Percentiles rank a stretch among this genome's conserved stretches.
Evolutionary conservation across 768 basidiomycete genomes (phyloP).

Genomic region (Kwoniella dendrophila): DNA sequence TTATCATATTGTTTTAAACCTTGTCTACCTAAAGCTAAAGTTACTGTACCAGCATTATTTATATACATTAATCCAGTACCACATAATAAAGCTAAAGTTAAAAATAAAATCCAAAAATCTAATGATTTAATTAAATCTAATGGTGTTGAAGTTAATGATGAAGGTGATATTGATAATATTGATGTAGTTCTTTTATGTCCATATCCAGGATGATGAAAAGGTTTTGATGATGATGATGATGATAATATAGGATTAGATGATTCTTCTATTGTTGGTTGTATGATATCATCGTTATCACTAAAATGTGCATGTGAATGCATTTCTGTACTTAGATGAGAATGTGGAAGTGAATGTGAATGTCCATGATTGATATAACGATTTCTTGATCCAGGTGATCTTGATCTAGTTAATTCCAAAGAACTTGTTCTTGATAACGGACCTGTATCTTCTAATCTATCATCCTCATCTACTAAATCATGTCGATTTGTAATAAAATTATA

Average conservation of each 20-base stretch:
- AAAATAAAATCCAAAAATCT: constrained; percentile 70
- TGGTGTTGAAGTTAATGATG: constrained; percentile 25
- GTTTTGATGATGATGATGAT: too few species aligned
- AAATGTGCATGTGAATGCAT: constrained; percentile 21
- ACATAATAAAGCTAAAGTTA: constrained; percentile 64
- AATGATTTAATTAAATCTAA: constrained; percentile 59
- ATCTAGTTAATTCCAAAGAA: constrained; percentile 44
- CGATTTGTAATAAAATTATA: not conserved
- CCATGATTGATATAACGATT: too few species aligned
- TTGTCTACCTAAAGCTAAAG: constrained; percentile 64
- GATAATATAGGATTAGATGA: not conserved
- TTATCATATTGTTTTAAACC: constrained; percentile 67
- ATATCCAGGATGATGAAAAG: too few species aligned
- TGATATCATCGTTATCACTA: not conserved
- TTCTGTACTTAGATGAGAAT: not conserved
- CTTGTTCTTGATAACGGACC: constrained; percentile 20
- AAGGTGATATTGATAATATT: constrained; percentile 17
- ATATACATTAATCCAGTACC: constrained; percentile 82
- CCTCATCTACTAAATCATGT: too few species aligned
- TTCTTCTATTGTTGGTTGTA: not conserved
- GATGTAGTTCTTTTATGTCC: constrained; percentile 20
- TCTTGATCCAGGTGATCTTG: constrained; percentile 28
- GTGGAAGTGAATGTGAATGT: too few species aligned
- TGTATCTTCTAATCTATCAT: constrained; percentile 3
- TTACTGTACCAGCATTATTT: constrained; percentile 81